Evolutionary conservation across 768 basidiomycete species (phyloP).

Genomic region (Russula sp.): DNA sequence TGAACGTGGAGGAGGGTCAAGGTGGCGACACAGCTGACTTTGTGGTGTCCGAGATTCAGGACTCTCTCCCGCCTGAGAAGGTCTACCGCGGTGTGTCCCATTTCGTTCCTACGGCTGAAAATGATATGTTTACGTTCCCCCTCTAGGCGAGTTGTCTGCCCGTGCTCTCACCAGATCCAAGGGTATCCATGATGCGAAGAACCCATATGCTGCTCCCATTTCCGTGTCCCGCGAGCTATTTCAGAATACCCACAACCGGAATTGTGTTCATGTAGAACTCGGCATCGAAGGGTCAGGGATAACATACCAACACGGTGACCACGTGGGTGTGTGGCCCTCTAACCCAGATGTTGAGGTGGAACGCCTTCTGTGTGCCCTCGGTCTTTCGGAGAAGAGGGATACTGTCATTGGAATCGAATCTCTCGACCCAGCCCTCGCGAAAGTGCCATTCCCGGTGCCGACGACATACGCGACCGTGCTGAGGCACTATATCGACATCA

Average conservation of each 20-base stretch:
- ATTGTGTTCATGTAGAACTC: constrained; percentile 93
- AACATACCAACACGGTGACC: constrained; percentile 98
- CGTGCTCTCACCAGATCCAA: constrained; percentile 89
- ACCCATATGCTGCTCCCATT: constrained; percentile 89
- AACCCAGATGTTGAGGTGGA: constrained; percentile 92
- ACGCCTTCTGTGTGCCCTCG: constrained; percentile 79
- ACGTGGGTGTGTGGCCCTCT: constrained; percentile 94
- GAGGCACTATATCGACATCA: constrained; percentile 95
- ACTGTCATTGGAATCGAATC: constrained; percentile 87
- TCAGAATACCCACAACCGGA: constrained; percentile 60
- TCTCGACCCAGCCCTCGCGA: constrained; percentile 95
- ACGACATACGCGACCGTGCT: constrained; percentile 92
- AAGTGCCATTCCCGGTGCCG: constrained; percentile 97
- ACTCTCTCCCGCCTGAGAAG: constrained; percentile 66
- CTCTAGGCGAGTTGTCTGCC: constrained; percentile 84
- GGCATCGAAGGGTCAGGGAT: constrained; percentile 92
- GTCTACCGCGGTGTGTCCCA: constrained; percentile 74
- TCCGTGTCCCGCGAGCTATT: constrained; percentile 77
- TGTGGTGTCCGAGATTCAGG: constrained; percentile 72
- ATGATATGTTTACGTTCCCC: constrained; percentile 16
- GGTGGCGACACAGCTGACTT: constrained; percentile 95
- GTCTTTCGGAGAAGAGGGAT: constrained; percentile 74
- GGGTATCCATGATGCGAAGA: constrained; percentile 97
- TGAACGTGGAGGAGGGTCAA: constrained; percentile 93
- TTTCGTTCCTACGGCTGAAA: neutral